Percentiles rank a stretch among this genome's conserved stretches.
These are phyloP conservation scores for Isabelozyma rhagii DNA, from an alignment of 805 yeast species.

Conservation along the genomic window DNA sequence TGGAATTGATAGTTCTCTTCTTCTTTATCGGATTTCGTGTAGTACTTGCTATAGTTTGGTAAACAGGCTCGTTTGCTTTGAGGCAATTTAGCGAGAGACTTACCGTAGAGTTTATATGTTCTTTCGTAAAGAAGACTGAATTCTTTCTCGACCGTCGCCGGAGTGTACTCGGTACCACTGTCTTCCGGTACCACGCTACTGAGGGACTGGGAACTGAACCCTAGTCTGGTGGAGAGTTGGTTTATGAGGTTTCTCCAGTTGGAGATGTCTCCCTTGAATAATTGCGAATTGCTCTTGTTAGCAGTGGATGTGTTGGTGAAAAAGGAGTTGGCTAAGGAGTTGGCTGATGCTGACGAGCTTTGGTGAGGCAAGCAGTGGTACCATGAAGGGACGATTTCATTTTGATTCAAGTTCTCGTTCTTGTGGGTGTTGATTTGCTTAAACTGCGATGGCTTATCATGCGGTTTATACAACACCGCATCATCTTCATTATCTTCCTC, in stretches of 20 bases:
- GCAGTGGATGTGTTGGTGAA: constrained; percentile 26
- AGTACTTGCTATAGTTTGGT: constrained; percentile 32
- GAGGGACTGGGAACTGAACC: constrained; percentile 29
- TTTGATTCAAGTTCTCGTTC: constrained; percentile 39
- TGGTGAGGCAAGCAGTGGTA: constrained; percentile 32
- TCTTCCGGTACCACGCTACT: constrained; percentile 20
- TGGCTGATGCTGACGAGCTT: constrained; percentile 9
- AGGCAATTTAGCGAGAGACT: constrained; percentile 33
- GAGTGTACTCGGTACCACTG: constrained; percentile 5
- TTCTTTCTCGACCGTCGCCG: constrained; percentile 25
- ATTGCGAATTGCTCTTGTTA: constrained; percentile 11
- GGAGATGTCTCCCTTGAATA: constrained; percentile 25
- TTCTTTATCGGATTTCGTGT: constrained; percentile 9
- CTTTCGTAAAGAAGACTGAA: constrained; percentile 29
- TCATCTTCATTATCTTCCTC: constrained; percentile 24
- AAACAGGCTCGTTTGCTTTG: constrained; percentile 36
- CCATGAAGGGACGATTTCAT: constrained; percentile 43
- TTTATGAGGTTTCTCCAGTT: constrained; percentile 34
- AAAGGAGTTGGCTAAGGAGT: constrained; percentile 15
- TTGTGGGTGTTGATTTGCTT: constrained; percentile 42
- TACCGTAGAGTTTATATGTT: constrained; percentile 38
- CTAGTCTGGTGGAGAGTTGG: constrained; percentile 32
- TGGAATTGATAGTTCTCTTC: constrained; percentile 8
- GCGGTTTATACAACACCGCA: constrained; percentile 44
- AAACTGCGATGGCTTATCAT: constrained; percentile 37